These are phyloP conservation scores for Biscogniauxia mediterranea DNA, from an alignment of 2,329 filamentous ascomycete genomes.

Conservation along the genomic window DNA sequence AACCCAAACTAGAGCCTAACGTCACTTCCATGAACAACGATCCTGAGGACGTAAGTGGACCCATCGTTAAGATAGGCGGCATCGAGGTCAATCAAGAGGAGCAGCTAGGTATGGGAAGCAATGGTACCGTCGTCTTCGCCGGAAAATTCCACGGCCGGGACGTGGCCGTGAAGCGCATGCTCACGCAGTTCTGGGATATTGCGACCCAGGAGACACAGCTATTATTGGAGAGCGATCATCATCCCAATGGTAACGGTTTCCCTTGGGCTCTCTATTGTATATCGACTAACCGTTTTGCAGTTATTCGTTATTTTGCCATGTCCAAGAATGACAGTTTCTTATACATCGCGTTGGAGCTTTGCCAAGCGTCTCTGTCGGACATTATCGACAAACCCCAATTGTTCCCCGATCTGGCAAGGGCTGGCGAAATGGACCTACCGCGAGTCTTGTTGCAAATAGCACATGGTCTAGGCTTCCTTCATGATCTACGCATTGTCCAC, in stretches of 20 bases:
- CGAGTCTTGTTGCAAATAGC: constrained; percentile 86
- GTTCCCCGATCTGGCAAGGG: constrained; percentile 67
- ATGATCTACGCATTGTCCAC: constrained; percentile 91
- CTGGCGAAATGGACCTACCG: constrained; percentile 73
- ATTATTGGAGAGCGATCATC: constrained; percentile 89
- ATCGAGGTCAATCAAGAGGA: constrained; percentile 63
- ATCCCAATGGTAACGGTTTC: constrained; percentile 67
- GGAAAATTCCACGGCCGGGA: constrained; percentile 92
- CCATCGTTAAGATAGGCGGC: constrained; percentile 60
- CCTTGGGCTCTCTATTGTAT: background rate
- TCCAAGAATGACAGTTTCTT: constrained; percentile 86
- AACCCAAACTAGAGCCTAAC: constrained; percentile 58
- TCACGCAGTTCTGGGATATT: constrained; percentile 93
- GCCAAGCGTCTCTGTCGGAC: constrained; percentile 89
- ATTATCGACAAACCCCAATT: constrained; percentile 74
- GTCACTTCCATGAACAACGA: constrained; percentile 57
- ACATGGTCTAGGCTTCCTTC: constrained; percentile 82
- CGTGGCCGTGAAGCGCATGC: constrained; percentile 94
- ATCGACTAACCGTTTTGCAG: constrained; percentile 42
- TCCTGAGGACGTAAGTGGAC: constrained; percentile 58
- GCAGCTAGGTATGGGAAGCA: constrained; percentile 77
- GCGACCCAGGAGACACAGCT: constrained; percentile 91
- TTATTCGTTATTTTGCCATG: constrained; percentile 94
- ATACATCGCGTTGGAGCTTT: constrained; percentile 94
- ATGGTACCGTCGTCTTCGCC: constrained; percentile 93